A percentile compares a stretch with the other conserved stretches of the same genome.
Evolutionary conservation across 345 rosid genomes (phyloP).

Genomic region (Salix exigua): DNA sequence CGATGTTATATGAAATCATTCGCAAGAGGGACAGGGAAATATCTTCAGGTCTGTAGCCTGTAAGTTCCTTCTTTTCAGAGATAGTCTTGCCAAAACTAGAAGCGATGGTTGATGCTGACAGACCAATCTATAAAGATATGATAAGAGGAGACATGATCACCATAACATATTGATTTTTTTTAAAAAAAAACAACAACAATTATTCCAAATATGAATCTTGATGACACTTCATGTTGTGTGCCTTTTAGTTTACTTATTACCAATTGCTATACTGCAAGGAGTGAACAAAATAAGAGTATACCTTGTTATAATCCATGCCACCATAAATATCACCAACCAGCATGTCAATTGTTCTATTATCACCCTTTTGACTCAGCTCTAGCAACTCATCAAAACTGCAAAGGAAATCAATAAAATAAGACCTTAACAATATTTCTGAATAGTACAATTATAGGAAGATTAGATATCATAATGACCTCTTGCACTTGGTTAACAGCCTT

Average conservation of each 20-base stretch:
- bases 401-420: slow-evolving; percentile 14
- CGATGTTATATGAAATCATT: slow-evolving; percentile 97
- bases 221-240: neutral
- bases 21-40: slow-evolving; percentile 93
- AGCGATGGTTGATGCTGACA: slow-evolving; percentile 96
- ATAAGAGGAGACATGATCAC: neutral
- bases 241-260: slow-evolving; percentile 2
- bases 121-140: slow-evolving; percentile 60
- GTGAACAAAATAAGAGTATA: slow-evolving; percentile 18
- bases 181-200: neutral
- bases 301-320: slow-evolving; percentile 93
- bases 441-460: neutral
- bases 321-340: slow-evolving; percentile 99
- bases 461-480: slow-evolving; percentile 49
- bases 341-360: slow-evolving; percentile 90
- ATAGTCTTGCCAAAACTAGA: slow-evolving; percentile 98
- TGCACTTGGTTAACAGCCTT: slow-evolving; percentile 88
- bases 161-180: neutral
- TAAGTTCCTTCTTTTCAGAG: slow-evolving; percentile 86
- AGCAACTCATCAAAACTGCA: slow-evolving; percentile 90
- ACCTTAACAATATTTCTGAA: neutral
- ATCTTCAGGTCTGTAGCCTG: slow-evolving; percentile 93
- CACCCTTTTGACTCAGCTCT: slow-evolving; percentile 95
- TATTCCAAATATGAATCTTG: neutral
- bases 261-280: neutral